Evolutionary conservation across 352 stramenopile genomes (phyloP).

Genomic region (Phytophthora ohioensis): DNA sequence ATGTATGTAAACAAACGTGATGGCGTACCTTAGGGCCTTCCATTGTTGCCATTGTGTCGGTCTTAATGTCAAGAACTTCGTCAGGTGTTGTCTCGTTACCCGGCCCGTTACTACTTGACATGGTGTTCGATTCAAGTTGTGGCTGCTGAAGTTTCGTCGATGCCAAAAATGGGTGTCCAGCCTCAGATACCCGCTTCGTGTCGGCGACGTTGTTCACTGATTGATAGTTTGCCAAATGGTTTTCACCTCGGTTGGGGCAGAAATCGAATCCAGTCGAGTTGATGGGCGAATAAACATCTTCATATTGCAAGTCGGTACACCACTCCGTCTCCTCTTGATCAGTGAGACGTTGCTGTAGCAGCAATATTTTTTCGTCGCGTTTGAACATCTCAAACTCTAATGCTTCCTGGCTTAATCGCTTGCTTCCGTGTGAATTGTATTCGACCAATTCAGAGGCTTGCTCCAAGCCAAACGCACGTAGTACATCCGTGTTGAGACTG

Average conservation of each 20-base stretch:
- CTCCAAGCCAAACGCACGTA: conserved; percentile 12
- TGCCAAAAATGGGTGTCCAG: conserved; percentile 26
- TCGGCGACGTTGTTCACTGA: neutral
- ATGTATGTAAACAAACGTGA: too few species aligned
- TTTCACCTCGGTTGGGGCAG: neutral
- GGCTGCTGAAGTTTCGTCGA: conserved; percentile 17
- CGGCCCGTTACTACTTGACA: conserved; percentile 17
- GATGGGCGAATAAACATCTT: conserved; percentile 1
- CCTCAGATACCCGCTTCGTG: neutral
- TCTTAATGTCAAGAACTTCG: neutral
- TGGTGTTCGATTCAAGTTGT: conserved; percentile 3
- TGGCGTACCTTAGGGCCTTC: conserved; percentile 15
- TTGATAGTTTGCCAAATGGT: neutral
- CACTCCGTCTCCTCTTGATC: conserved; percentile 11
- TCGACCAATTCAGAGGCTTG: neutral
- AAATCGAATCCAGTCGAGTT: neutral
- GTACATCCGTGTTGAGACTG: neutral
- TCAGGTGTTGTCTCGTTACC: conserved; percentile 4
- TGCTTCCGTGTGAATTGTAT: neutral
- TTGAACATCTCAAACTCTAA: conserved; percentile 34
- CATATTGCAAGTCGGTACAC: neutral
- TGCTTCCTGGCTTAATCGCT: neutral
- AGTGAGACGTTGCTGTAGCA: conserved; percentile 31
- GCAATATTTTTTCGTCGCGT: conserved; percentile 35
- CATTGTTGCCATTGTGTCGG: conserved; percentile 10